Evolutionary conservation across 352 stramenopile genomes (phyloP), one percentile per base, ranked within the genome.

Genomic region (Phytophthora constricta): DNA sequence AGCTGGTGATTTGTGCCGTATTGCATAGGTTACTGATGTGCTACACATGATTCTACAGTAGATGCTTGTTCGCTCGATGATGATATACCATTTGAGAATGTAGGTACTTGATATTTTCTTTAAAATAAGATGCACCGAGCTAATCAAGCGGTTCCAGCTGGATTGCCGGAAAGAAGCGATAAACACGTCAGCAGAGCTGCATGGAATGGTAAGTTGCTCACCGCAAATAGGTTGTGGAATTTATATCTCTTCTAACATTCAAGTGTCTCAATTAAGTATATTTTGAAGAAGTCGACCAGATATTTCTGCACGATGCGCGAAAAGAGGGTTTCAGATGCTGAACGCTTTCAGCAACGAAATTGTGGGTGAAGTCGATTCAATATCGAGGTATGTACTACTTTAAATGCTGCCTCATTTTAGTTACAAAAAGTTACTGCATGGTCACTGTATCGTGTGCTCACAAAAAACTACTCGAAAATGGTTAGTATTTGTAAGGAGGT

Each of bases 161-260:
- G 19, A 22, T 19, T 62, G 26, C 22, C 63, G 75, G 72, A 43
- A 50, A n/a, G 68, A 82, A 42, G 49, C 48, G 8, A 26, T 86
- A 19, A 78, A 84, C 17, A 67, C 77, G 50, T 58, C 76, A 10
- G 63, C 69, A n/a, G 79, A 88, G 56, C 43, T 83, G 8, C 31
- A 81, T n/a, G 65, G 67, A 27, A 80, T 87, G 68, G 80, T 89
- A 65, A 33, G 62, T 42, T 26, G 2, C 5, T 14, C 10, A 26
- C 20, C 22, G 7, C 20, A 5, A 9, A 33, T 13, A 33, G 3
- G n/a, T 16, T 25, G n/a, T 37, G 47, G 17, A 39, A 23, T 19
- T 47, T 39, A 8, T 33, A 26, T 7, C 27, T 22, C 16, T 51
- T 9, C 31, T 54, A 37, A 31, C n/a, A n/a, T n/a, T n/a, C n/a